phyloP scores from a whole-genome alignment of 441 rosid species.

The Gossypium gossypioides region DNA sequence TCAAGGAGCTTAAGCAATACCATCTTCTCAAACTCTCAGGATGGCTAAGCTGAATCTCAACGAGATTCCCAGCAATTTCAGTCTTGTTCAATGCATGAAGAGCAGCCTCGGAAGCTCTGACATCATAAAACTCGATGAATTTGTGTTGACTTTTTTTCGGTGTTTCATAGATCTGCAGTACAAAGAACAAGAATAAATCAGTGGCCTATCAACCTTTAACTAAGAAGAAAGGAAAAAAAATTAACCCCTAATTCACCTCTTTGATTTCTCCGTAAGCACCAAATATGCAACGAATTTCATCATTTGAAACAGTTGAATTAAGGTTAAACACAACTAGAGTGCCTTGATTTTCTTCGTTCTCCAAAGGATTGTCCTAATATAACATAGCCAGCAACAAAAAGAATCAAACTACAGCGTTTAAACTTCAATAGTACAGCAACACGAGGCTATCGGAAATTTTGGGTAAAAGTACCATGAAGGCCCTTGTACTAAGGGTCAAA shows the following conservation, averaged over 20 bases:
- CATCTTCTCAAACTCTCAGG: slow-evolving; percentile 31
- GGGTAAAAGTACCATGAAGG: not conserved
- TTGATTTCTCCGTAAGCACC: slow-evolving; percentile 47
- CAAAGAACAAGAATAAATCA: slow-evolving; percentile 14
- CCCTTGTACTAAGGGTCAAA: no score
- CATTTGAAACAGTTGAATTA: slow-evolving; percentile 39
- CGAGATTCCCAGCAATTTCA: slow-evolving; percentile 51
- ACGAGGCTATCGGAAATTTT: not conserved
- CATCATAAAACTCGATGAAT: slow-evolving; percentile 46
- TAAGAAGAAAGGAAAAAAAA: not conserved
- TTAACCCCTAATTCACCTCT: slow-evolving; percentile 29
- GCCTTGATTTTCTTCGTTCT: slow-evolving; percentile 37
- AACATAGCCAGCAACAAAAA: slow-evolving; percentile 1
- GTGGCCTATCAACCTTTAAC: not conserved
- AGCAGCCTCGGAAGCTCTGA: slow-evolving; percentile 55
- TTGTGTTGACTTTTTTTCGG: slow-evolving; percentile 31
- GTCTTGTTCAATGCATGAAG: slow-evolving; percentile 35
- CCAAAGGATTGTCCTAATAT: slow-evolving; percentile 37
- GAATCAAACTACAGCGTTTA: not conserved
- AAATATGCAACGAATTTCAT: slow-evolving; percentile 36
- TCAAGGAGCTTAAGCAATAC: slow-evolving; percentile 10
- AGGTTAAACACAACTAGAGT: slow-evolving; percentile 36
- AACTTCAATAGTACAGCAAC: not conserved
- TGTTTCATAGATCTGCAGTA: slow-evolving; percentile 35
- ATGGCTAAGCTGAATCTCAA: slow-evolving; percentile 31